phyloP scores from a whole-genome alignment of 176 grass and related monocot species.

The Aegilops tauschii region DNA sequence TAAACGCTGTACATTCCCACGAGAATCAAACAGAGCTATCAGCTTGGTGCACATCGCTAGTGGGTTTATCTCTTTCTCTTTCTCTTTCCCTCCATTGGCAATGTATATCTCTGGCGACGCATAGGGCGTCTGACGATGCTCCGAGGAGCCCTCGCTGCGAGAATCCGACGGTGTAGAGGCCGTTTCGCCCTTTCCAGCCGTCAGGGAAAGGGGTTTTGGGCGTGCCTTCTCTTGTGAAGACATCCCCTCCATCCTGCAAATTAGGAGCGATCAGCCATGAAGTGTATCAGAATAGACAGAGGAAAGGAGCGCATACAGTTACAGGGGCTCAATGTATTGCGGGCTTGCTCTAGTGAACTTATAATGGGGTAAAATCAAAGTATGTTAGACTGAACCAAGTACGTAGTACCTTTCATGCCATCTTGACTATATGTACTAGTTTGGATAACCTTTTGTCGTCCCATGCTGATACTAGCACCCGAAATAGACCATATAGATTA shows the following conservation, averaged over 20 bases:
- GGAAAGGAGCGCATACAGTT: neutral
- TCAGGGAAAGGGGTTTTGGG: conserved; percentile 57
- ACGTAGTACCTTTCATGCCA: neutral
- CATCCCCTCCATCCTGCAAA: conserved; percentile 48
- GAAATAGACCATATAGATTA: neutral
- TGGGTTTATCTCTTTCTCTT: neutral
- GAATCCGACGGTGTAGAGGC: conserved; percentile 86
- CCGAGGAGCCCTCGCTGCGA: conserved; percentile 77
- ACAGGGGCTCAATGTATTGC: neutral
- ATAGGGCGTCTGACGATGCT: conserved; percentile 70
- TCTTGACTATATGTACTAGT: neutral
- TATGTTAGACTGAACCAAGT: neutral
- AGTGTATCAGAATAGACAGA: neutral
- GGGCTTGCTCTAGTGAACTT: neutral
- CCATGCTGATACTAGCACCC: neutral
- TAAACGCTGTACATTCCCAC: conserved; percentile 26
- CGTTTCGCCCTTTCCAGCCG: conserved; percentile 78
- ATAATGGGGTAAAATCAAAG: neutral
- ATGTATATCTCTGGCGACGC: conserved; percentile 62
- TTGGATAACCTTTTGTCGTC: neutral
- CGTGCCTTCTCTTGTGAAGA: conserved; percentile 67
- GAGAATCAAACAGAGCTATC: conserved; percentile 6
- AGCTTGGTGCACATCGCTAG: neutral
- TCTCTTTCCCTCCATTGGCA: conserved; percentile 50
- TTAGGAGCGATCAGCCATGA: neutral